A percentile compares a stretch with the other conserved stretches of the same genome.
phyloP scores from a whole-genome alignment of 2,329 filamentous ascomycete genomes.

The Claviceps monticola region DNA sequence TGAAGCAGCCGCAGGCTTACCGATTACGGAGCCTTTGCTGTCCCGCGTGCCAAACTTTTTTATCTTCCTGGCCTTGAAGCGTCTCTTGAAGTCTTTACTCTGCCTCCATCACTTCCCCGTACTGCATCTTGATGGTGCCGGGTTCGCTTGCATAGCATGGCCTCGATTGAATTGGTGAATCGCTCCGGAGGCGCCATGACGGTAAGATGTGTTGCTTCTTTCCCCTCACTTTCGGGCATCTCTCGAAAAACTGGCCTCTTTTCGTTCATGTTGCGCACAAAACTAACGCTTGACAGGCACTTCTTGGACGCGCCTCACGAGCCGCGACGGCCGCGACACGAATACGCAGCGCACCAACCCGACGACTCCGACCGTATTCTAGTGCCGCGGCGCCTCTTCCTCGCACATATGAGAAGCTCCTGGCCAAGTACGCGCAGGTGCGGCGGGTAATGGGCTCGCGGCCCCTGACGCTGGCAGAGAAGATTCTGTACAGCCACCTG shows the following conservation, averaged over 20 bases:
- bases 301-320: slow-evolving; percentile 17
- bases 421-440: slow-evolving; percentile 64
- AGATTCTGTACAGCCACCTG: slow-evolving; percentile 94
- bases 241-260: no score
- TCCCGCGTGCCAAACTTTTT: neutral
- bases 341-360: slow-evolving; percentile 1
- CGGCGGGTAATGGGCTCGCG: slow-evolving; percentile 52
- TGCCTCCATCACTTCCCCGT: no score
- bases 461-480: slow-evolving; percentile 80
- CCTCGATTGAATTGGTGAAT: slow-evolving; percentile 35
- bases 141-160: slow-evolving; percentile 24
- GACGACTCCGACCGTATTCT: slow-evolving; percentile 22
- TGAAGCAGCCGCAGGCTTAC: no score
- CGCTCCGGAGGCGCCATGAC: slow-evolving; percentile 33
- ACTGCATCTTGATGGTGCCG: neutral
- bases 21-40: no score
- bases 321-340: slow-evolving; percentile 6
- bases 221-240: neutral
- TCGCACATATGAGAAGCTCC: slow-evolving; percentile 71
- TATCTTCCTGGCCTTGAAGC: neutral
- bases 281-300: slow-evolving; percentile 15
- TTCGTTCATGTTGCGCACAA: no score
- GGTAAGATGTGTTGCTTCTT: slow-evolving; percentile 18
- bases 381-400: slow-evolving; percentile 28
- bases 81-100: neutral